Base-by-base conservation (phyloP, 345 rosid genomes). In the Psidium friedrichsthalianum region DNA sequence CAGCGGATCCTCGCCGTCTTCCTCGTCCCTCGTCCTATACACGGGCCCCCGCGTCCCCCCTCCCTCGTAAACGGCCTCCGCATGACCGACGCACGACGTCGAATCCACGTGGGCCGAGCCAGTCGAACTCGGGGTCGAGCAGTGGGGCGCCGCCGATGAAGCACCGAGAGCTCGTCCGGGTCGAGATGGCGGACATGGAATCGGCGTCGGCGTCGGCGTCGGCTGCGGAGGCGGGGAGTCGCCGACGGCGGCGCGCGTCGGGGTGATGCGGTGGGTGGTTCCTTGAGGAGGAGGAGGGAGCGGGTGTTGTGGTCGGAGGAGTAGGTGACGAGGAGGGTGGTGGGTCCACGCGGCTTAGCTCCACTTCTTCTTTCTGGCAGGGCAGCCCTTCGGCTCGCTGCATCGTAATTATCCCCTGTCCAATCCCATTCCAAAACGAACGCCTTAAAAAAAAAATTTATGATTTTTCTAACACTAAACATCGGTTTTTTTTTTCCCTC, bases 321-420 rank as follows among this genome's bases (percentile, higher is more conserved):
- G 92, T 95, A 94, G 82, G 94, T 94, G 88, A 94, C 84, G 69
- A 93, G 58, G 58, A 95, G 90, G 86, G 86, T 90, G 20, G 94
- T 54, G 56, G 98, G 89, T 95, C 94, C 86, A 88, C 85, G n/a
- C 91, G 93, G 89, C 94, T 94, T 27, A 95, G 92, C 87, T 94
- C 97, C 32, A 94, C 97, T 88, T 94, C n/a, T n/a, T 96, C 85
- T 94, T 94, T 86, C 97, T 91, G 18, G 96, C 97, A 22, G 96
- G 97, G 86, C 97, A 94, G 22, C 97, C 97, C 87, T 93, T 94
- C 64, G 98, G 80, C 96, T 93, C n/a, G 47, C 96, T 94, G 59
- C 98, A 94, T 84, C 98, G 90, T 94, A 94, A 64, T 94, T 94
- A 94, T 54, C 98, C 98, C 90, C 98, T 94, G 92, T 52, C 58